Conservation (phyloP, 257 asterid species). For the Jaltomata sinuosa region DNA sequence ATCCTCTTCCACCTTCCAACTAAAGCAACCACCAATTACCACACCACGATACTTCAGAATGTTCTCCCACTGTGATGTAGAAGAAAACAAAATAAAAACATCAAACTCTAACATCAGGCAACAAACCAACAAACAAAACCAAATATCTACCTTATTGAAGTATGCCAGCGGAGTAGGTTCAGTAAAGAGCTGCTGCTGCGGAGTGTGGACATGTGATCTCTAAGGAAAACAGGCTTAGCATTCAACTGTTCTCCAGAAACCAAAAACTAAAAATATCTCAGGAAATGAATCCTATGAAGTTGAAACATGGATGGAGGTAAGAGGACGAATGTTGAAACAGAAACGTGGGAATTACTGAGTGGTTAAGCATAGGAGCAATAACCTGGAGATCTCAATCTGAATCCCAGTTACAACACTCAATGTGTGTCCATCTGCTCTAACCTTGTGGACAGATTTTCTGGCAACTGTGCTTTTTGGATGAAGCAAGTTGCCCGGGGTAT, state of each 20-base stretch:
- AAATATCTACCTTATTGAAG: background rate
- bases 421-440: background rate
- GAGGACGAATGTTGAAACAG: background rate
- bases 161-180: background rate
- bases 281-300: background rate
- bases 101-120: background rate
- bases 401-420: background rate
- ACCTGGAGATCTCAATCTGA: background rate
- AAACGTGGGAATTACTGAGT: background rate
- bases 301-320: background rate
- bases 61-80: background rate
- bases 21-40: background rate
- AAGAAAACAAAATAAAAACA: background rate
- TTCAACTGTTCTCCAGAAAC: background rate
- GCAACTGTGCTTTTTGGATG: background rate
- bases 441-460: background rate
- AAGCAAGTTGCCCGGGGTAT: background rate
- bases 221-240: background rate
- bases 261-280: background rate
- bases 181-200: background rate
- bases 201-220: background rate
- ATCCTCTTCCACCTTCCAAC: background rate
- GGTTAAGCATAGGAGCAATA: background rate
- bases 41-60: background rate
- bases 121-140: background rate